Evolutionary conservation across 805 yeast genomes (phyloP), one percentile per base, ranked within the genome.

Genomic region (Metschnikowia arizonensis): DNA sequence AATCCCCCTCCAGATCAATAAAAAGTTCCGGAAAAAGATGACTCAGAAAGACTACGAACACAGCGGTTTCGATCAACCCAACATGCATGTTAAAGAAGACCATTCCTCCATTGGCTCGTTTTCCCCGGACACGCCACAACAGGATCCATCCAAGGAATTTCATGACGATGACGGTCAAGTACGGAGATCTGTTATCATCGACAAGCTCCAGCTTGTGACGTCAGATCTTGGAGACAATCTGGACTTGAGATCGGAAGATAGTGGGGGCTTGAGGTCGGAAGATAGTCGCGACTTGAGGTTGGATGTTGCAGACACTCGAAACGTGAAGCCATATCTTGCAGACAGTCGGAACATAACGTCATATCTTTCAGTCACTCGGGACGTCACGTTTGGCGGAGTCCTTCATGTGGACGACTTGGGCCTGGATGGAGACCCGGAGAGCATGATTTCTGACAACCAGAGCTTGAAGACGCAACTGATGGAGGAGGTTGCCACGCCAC

Each of bases 131-230:
- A 66, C 72, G 2, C 72, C 72, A 2, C 61, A 60, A 3, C 23
- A 38, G 17, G 47, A 38, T n/a, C 47, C 39, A 3, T 10, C 48
- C 19, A 26, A 43, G n/a, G 40, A 37, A 9, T 38, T 36, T 25
- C 21, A 26, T 5, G 40, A 31, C 8, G 47, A 42, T 5, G 44
- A 26, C 4, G 44, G 34, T 32, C 53, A 48, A 2, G 49, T 46
- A 11, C 59, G 73, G 42, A 46, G 74, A 26, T 65, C 72, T 5
- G 62, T 64, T 29, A 65, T 69, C 30, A 58, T 70, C 33, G 73
- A 69, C 42, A 54, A 68, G 21, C 58, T 70, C 24, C 61, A 64
- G n/a, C 63, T 66, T 44, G 69, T 69, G 11, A 69, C 75, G 1
- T 58, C 64, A 11, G 72, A 66, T 44, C 64, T 68, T 15, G 19